Evolutionary conservation across 257 asterid genomes (phyloP).

Genomic region (Forsythia suspensa): DNA sequence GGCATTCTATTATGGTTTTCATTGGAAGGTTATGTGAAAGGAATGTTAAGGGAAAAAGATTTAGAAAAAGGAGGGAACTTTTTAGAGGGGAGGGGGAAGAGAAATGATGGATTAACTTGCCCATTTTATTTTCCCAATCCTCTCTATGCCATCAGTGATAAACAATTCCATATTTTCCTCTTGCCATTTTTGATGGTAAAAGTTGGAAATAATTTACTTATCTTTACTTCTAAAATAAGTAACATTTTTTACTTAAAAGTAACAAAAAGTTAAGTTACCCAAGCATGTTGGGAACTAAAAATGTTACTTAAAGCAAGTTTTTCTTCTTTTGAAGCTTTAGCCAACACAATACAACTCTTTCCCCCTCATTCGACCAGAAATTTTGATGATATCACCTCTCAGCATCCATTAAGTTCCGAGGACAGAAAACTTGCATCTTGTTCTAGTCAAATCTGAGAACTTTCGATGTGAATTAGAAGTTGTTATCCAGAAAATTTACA

Average conservation of each 20-base stretch:
- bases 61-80: no score
- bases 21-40: no score
- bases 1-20: no score
- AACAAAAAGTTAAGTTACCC: not conserved
- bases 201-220: not conserved
- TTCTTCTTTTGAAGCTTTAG: not conserved
- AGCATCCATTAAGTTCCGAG: not conserved
- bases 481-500: no score
- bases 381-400: not conserved
- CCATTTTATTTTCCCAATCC: no score
- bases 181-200: not conserved
- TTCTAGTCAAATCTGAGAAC: not conserved
- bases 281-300: not conserved
- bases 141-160: no score
- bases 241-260: not conserved
- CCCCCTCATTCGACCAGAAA: not conserved
- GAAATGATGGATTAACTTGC: no score
- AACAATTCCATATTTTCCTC: no score
- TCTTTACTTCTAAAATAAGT: not conserved
- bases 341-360: not conserved
- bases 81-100: no score
- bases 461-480: no score
- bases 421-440: not conserved
- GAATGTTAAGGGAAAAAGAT: no score
- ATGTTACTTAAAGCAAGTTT: no score